Evolutionary conservation across 331 rosid species (phyloP), one percentile per base, ranked within the genome.

Genomic region (Stylosanthes scabra): DNA sequence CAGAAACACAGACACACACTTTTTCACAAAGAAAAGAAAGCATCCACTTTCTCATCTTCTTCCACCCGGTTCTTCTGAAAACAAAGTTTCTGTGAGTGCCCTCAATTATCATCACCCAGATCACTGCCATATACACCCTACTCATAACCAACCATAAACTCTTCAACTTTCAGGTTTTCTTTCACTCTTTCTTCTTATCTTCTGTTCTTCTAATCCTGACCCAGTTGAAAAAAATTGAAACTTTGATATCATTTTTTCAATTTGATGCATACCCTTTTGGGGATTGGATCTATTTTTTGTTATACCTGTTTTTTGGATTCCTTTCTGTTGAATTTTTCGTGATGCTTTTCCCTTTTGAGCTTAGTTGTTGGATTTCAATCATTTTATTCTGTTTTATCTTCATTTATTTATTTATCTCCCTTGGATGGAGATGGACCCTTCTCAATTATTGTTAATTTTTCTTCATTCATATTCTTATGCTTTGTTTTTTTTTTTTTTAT

Each of bases 71-170:
- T 82, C 39, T 86, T 78, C 71, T 77, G 74, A 55, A 55, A 71
- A 34, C 78, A 4, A 59, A 45, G 51, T 2, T 37, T 70, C 64
- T 74, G 52, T 62, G 75, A 44, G 34, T 75, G 14, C 27, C 72
- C 39, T 66, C 50, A 62, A 31, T 65, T 82, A 40, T 74, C 82
- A 31, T 65, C 83, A 40, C 76, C 82, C 86, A 80, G 80, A 87
- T 88, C 92, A 82, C 79, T 77, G 54, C 55, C 64, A 58, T 45
- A 59, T 40, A 63, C 40, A 83, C 49, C 82, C 90, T 58, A 77
- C 73, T 83, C 75, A 77, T 54, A 59, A 64, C 61, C 70, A 52
- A 52, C 55, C 69, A n/a, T 34, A 16, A 59, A 8, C 49, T 49
- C 7, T 13, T 47, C n/a, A 31, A 39, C 66, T 11, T 39, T 56